Conservation (phyloP, 73 alveolate genomes). For the Urostyla sp. region DNA sequence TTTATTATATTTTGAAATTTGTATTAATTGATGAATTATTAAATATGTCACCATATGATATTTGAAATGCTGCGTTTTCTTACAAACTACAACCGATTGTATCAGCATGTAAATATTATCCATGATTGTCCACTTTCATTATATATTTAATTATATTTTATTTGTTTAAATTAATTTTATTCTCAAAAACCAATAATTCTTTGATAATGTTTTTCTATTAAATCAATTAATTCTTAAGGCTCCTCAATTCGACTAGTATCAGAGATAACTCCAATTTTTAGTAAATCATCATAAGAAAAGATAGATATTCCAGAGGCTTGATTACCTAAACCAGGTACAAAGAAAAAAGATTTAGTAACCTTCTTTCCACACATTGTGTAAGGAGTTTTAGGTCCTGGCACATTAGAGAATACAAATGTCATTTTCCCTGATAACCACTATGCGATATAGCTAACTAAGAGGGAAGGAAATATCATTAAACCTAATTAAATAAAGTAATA, state of each 20-base stretch:
- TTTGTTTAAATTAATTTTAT: too few species aligned
- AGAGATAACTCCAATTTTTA: neutral
- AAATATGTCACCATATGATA: too few species aligned
- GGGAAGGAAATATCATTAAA: neutral
- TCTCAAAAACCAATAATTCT: too few species aligned
- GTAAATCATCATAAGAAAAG: neutral
- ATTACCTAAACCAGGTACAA: slow-evolving; percentile 16
- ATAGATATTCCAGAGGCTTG: neutral
- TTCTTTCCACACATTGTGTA: neutral
- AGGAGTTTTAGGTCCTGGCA: slow-evolving; percentile 30
- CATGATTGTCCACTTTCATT: too few species aligned
- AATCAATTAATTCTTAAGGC: slow-evolving; percentile 18
- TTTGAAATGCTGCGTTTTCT: too few species aligned
- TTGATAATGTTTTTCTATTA: neutral
- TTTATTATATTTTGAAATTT: too few species aligned
- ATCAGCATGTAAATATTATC: too few species aligned
- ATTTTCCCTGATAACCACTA: neutral
- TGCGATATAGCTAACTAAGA: neutral
- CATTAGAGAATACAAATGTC: slow-evolving; percentile 15
- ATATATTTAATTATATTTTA: too few species aligned
- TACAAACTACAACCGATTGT: too few species aligned
- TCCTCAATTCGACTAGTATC: slow-evolving; percentile 9
- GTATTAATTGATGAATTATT: too few species aligned
- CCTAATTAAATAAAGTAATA: neutral
- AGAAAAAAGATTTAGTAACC: neutral